Conservation (phyloP, 257 asterid species). For the Craterostigma plantagineum region DNA sequence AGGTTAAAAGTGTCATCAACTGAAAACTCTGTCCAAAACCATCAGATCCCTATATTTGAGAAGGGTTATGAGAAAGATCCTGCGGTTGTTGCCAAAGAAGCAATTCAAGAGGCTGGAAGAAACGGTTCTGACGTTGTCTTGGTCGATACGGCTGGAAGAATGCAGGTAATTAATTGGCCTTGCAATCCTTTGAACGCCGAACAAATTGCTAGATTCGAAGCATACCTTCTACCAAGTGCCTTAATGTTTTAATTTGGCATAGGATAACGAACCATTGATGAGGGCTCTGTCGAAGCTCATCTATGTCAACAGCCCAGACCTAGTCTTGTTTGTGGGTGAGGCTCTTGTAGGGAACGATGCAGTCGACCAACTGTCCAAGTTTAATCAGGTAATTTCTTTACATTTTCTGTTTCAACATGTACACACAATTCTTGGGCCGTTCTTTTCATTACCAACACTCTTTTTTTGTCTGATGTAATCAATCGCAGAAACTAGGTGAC, state of each 20-base stretch:
- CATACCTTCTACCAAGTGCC: not conserved
- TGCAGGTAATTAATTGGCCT: conserved; percentile 47
- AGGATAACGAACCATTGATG: conserved; percentile 98
- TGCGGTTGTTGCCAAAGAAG: conserved; percentile 92
- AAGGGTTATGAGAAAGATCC: conserved; percentile 99
- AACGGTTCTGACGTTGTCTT: conserved; percentile 93
- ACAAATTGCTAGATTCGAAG: not conserved
- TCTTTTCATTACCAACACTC: no score
- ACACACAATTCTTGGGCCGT: no score
- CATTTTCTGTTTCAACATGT: not conserved
- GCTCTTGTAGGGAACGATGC: conserved; percentile 98
- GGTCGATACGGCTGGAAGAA: conserved; percentile 96
- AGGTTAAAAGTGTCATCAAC: conserved; percentile 9
- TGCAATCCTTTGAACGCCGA: no score
- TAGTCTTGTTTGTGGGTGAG: conserved; percentile 87
- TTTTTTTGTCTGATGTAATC: not conserved
- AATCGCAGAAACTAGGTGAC: conserved; percentile 76
- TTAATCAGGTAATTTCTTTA: conserved; percentile 49
- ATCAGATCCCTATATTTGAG: conserved; percentile 83
- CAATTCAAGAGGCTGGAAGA: conserved; percentile 79
- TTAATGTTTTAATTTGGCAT: conserved; percentile 4
- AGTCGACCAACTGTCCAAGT: conserved; percentile 82
- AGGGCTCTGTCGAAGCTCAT: conserved; percentile 93
- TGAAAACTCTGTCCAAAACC: conserved; percentile 6
- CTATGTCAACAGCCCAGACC: conserved; percentile 67